Conservation (phyloP, 2,329 filamentous ascomycete species). For the Sporothrix globosa region DNA sequence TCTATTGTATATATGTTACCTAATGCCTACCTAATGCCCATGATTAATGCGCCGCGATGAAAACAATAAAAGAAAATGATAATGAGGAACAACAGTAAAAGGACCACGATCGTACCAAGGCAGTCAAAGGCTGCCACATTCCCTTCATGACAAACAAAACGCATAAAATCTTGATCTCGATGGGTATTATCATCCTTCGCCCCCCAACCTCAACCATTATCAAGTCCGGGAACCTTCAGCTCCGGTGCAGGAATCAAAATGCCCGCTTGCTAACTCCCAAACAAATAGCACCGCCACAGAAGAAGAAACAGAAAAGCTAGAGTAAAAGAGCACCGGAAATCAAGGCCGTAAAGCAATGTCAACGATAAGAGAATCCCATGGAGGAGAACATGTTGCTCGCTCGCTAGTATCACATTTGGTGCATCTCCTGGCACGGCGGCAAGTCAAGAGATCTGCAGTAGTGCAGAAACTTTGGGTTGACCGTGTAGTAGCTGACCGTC, state of each 20-base stretch:
- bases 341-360: neutral
- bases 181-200: neutral
- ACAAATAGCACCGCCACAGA: neutral
- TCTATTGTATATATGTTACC: conserved; percentile 3
- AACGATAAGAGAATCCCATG: neutral
- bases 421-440: conserved; percentile 33
- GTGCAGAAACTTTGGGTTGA: conserved; percentile 64
- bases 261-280: neutral
- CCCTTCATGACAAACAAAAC: neutral
- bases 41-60: conserved; percentile 9
- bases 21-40: neutral
- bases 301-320: neutral
- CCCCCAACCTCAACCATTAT: neutral
- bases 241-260: neutral
- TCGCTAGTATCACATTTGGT: neutral
- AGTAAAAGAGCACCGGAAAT: too few species aligned
- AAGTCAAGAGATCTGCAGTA: conserved; percentile 54
- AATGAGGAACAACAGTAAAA: neutral
- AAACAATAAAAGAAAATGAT: neutral
- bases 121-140: neutral
- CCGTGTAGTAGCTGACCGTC: conserved; percentile 67
- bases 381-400: too few species aligned
- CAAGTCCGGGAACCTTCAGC: neutral
- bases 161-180: neutral
- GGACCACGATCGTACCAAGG: neutral